Base-by-base conservation (phyloP, 345 rosid genomes). In the Microthlaspi erraticum region DNA sequence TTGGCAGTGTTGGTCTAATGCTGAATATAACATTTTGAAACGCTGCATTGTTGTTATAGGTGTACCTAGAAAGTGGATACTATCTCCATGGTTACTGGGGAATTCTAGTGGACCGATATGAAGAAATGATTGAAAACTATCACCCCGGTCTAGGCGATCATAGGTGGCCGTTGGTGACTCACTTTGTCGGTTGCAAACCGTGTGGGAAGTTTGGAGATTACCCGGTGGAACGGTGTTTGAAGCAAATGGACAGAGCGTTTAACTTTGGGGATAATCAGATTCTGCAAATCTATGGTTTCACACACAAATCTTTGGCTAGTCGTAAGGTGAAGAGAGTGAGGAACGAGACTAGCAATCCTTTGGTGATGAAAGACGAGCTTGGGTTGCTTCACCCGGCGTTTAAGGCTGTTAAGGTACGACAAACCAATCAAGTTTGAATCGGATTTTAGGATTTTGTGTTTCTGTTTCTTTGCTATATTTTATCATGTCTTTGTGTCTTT, bases 171-270 rank as follows among this genome's bases (percentile, higher is more conserved):
- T 80, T 89, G 63, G 96, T 89, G 16, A 89, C 96, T 72, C 92
- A 89, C 78, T 89, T 89, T 61, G 90, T 87, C 77, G 96, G 96
- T 54, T 89, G 96, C 83, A 87, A 89, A 77, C 96, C 90, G 0
- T 89, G 96, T 38, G 90, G 86, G 33, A 87, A 85, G 56, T 80
- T 87, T 16, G 85, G 87, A 6, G 87, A 85, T 78, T 83, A 84
- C 66, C 80, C 91, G 0, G 89, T 87, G 16, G 87, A 89, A 75
- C 78, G 85, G 67, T 89, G 96, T 77, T 71, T 85, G 75, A 87
- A 81, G 75, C 90, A 87, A 70, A 89, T 89, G 92, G 96, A 89
- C 43, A 82, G 89, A 44, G 92, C 96, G 10, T 89, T 89, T 69
- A 85, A 83, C 68, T 87, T 89, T 63, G 96, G 83, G 6, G 96